Conservation (phyloP, 164 flowering plant species). For the Santalum album region DNA sequence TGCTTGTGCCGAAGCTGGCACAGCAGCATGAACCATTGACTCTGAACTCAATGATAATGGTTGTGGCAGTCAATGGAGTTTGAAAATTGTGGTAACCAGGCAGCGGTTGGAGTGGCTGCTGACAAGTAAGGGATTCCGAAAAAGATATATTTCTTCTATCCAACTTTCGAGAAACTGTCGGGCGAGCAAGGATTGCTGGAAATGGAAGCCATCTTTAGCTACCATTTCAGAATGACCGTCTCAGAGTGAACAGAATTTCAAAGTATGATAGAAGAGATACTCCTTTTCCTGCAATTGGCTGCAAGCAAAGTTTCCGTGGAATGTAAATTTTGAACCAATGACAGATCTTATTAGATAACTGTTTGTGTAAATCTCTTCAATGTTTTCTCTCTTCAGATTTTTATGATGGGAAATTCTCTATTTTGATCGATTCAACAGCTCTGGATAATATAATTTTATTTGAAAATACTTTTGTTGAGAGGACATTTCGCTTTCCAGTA, state of each 20-base stretch:
- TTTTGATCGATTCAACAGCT: too few species aligned
- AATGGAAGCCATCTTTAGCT: constrained; percentile 44
- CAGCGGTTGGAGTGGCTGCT: constrained; percentile 38
- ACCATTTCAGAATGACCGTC: constrained; percentile 39
- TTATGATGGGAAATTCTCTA: too few species aligned
- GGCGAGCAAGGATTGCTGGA: constrained; percentile 9
- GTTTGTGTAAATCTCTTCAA: too few species aligned
- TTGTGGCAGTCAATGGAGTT: constrained; percentile 6
- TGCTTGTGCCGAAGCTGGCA: constrained; percentile 14
- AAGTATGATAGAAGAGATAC: background rate
- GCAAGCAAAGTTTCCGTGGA: too few species aligned
- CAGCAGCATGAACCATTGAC: too few species aligned
- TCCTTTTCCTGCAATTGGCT: constrained; percentile 4
- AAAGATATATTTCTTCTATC: background rate
- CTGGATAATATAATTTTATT: too few species aligned
- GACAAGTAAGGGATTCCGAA: too few species aligned
- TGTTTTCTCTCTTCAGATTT: too few species aligned
- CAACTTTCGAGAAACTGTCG: background rate
- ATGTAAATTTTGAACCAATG: too few species aligned
- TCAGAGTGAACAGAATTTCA: constrained; percentile 21
- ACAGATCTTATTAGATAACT: too few species aligned
- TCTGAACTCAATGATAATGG: constrained; percentile 6
- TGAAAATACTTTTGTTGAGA: too few species aligned
- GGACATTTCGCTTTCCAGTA: too few species aligned
- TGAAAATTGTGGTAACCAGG: constrained; percentile 38